Evolutionary conservation across 345 rosid species (phyloP), one percentile per base, ranked within the genome.

Genomic region (Lenwebbia sp.): DNA sequence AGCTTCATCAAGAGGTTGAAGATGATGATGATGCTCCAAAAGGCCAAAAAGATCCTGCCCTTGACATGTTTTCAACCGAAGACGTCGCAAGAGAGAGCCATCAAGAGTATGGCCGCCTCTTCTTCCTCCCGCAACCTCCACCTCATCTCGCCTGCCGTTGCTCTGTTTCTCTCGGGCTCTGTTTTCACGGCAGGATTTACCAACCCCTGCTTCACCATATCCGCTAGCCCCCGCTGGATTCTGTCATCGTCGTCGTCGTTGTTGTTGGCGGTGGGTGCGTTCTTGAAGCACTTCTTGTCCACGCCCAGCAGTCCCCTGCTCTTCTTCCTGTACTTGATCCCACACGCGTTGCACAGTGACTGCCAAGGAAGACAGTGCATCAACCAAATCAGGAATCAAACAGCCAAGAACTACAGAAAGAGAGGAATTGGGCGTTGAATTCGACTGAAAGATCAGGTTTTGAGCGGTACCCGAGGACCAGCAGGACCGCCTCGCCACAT

Each of bases 291-390:
- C 81, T 86, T 86, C 53, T 82, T 89, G 44, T 88, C 90, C 83
- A 83, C 9, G 5, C 91, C 93, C 28, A 90, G 56, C 74, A 87
- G 52, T 26, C 88, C 93, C 81, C 91, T 93, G 65, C 87, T 93
- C 91, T 88, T 91, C 90, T 96, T 96, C 85, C 98, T 93, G 85
- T 93, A 88, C 85, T 95, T 94, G 89, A 96, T 96, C 90, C 98
- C 99, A 86, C 99, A 95, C 12, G 99, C 99, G 90, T 96, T 95
- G 70, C 99, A 96, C 85, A 95, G 89, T 4, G 98, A 93, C 99
- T 96, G 90, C 41, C 33, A 57, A 81, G 53, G 17, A 56, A 62
- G 83, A 33, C 37, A 33, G 40, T 65, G 40, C 70, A 41, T 60
- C 33, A 49, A 60, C 17, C 55, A 84, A 13, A 62, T 75, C 12